Evolutionary conservation across 352 stramenopile species (phyloP).

Genomic region (Phytopythium montanum): DNA sequence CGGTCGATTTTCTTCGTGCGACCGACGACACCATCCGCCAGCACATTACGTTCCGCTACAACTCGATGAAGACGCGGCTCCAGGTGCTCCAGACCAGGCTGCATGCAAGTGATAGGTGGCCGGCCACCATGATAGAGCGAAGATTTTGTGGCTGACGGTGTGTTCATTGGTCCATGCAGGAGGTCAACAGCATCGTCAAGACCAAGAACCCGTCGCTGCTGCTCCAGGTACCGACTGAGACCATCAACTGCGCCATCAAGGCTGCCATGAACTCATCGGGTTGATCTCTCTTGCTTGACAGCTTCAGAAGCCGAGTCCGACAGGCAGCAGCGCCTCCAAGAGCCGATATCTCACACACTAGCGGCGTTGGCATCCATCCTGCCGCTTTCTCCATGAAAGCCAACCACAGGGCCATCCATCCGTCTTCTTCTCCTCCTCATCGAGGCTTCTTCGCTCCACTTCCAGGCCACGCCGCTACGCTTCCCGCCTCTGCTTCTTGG

Average conservation of each 20-base stretch:
- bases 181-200: slow-evolving; percentile 95
- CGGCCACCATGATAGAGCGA: not conserved
- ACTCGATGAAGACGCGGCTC: slow-evolving; percentile 91
- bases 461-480: slow-evolving; percentile 6
- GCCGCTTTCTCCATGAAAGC: slow-evolving; percentile 30
- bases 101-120: slow-evolving; percentile 43
- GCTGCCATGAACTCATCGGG: not conserved
- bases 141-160: not conserved
- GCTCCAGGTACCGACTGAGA: slow-evolving; percentile 72
- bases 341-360: slow-evolving; percentile 66
- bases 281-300: slow-evolving; percentile 13
- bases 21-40: slow-evolving; percentile 89
- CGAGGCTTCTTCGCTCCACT: slow-evolving; percentile 6
- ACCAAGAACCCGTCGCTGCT: slow-evolving; percentile 93
- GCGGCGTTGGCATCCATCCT: slow-evolving; percentile 9
- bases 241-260: not conserved
- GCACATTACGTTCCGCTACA: slow-evolving; percentile 93
- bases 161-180: slow-evolving; percentile 22
- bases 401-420: not conserved
- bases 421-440: not conserved
- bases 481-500: slow-evolving; percentile 5
- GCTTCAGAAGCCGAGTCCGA: slow-evolving; percentile 62
- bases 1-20: slow-evolving; percentile 87
- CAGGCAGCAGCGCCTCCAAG: slow-evolving; percentile 25
- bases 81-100: slow-evolving; percentile 90